Percentiles rank a stretch among this genome's conserved stretches.
phyloP scores from a whole-genome alignment of 164 flowering plant species.

The Aristolochia contorta region DNA sequence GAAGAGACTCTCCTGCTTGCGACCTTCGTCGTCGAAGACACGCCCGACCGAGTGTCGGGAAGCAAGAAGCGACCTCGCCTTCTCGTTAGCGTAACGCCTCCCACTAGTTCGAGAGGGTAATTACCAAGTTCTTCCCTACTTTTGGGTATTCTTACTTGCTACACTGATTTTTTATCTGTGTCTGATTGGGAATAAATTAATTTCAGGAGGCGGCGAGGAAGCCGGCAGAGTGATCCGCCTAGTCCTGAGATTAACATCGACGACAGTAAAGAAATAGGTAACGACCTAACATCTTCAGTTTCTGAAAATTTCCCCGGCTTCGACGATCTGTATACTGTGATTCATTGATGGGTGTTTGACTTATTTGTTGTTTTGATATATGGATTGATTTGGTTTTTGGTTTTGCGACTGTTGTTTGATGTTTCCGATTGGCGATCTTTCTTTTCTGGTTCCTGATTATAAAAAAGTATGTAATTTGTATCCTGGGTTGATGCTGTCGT shows the following conservation, averaged over 20 bases:
- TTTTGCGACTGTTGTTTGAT: not conserved
- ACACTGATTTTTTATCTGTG: not conserved
- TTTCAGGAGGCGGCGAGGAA: conserved; percentile 49
- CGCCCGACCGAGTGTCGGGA: conserved; percentile 54
- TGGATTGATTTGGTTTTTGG: not conserved
- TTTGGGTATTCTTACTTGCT: not conserved
- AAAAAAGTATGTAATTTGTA: not conserved
- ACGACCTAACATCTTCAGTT: not conserved
- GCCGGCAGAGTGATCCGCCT: conserved; percentile 28
- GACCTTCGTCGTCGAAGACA: conserved; percentile 66
- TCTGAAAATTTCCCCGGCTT: not conserved
- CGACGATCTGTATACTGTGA: not conserved
- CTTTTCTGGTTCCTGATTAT: not conserved
- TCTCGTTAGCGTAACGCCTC: conserved; percentile 32
- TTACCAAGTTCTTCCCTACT: not conserved
- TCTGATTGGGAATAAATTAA: not conserved
- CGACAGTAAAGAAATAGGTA: conserved; percentile 32
- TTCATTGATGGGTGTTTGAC: not conserved
- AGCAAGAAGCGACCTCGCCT: conserved; percentile 38
- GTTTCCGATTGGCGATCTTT: not conserved
- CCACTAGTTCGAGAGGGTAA: conserved; percentile 58
- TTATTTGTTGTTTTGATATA: not conserved
- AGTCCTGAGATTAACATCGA: conserved; percentile 46
- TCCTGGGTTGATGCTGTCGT: not conserved
- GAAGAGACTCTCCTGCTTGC: conserved; percentile 77